Base-by-base conservation (phyloP, 495 filamentous ascomycete species). In the Trichoderma erinaceum region DNA sequence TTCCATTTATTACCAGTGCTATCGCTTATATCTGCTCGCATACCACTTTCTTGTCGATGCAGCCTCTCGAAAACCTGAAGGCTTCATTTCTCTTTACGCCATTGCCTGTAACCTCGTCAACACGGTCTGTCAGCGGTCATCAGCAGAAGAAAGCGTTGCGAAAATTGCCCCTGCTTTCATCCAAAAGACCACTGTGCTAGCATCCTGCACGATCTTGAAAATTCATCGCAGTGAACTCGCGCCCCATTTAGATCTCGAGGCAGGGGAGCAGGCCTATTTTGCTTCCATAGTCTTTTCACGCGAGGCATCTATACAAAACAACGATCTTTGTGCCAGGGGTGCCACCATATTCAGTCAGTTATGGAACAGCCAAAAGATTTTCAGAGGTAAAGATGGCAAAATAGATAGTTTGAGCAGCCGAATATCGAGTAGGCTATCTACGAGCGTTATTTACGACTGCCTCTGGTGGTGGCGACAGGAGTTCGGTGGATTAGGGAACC, bases 391-490 rank as follows among this genome's bases (percentile, higher is more conserved):
- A 2, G 79, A 83, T 65, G 81, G 81, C 10, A 72, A 72, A 5
- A 75, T 78, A 38, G 78, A 77, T 48, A 73, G 74, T 0, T 69
- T 74, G 1, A 50, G 68, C 8, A 74, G 81, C 29, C 75, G 81
- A 1, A 80, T 84, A 25, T 77, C 80, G 13, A 80, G 77, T 63
- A 76, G 81, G 7, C 71, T 84, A 8, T 74, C 76, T 0, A 71
- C 81, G 11, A 79, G 80, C 67, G 74, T 76, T 12, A 74, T 83
- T 11, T 69, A 82, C n/a, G 82, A 83, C 70, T 68, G 78, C 23
- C 73, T 82, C 7, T 82, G 80, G 80, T 83, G 81, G 81, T 84
- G 79, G 80, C 75, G 78, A 21, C 79, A 82, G 67, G 82, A 84
- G 67, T 82, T 77, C 63, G 78, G 79, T 63, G 71, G 74, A 5